Evolutionary conservation across 2,329 filamentous ascomycete genomes (phyloP).

Genomic region (Venturia asperata): DNA sequence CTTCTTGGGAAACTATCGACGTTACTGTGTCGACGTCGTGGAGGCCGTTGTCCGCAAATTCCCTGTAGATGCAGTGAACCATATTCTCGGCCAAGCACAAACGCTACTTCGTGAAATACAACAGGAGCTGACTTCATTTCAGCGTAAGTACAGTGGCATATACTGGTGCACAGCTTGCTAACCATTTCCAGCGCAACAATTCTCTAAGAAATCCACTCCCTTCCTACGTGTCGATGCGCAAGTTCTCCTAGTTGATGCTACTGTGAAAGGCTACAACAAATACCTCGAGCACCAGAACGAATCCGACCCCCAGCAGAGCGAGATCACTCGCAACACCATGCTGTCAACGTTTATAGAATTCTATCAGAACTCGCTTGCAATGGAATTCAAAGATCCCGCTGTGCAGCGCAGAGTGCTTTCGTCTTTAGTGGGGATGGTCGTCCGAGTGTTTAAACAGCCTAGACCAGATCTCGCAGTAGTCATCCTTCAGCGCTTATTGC

Average conservation of each 20-base stretch:
- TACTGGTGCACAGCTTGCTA: neutral
- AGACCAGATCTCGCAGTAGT: slow-evolving; percentile 15
- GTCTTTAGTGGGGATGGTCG: slow-evolving; percentile 7
- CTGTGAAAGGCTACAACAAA: slow-evolving; percentile 79
- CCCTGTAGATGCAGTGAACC: slow-evolving; percentile 74
- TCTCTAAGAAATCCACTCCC: slow-evolving; percentile 60
- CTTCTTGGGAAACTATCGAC: slow-evolving; percentile 89
- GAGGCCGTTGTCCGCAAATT: slow-evolving; percentile 78
- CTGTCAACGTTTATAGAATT: slow-evolving; percentile 62
- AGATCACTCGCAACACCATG: slow-evolving; percentile 52
- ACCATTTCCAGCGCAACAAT: slow-evolving; percentile 17
- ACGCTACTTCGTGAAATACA: slow-evolving; percentile 69
- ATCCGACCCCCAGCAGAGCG: slow-evolving; percentile 45
- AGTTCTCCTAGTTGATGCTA: slow-evolving; percentile 81
- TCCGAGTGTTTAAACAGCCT: slow-evolving; percentile 13
- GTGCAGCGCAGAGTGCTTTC: slow-evolving; percentile 17
- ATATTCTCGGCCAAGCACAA: slow-evolving; percentile 77
- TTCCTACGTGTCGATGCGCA: slow-evolving; percentile 79
- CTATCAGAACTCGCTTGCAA: slow-evolving; percentile 63
- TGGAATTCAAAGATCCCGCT: slow-evolving; percentile 68
- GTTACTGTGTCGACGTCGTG: slow-evolving; percentile 82
- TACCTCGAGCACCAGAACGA: slow-evolving; percentile 59
- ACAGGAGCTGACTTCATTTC: slow-evolving; percentile 59
- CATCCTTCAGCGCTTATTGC: slow-evolving; percentile 17
- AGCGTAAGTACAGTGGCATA: slow-evolving; percentile 39